Percentiles rank a stretch among this genome's conserved stretches.
phyloP scores from a whole-genome alignment of 305 asterid species.

The Fraxinus sp. region DNA sequence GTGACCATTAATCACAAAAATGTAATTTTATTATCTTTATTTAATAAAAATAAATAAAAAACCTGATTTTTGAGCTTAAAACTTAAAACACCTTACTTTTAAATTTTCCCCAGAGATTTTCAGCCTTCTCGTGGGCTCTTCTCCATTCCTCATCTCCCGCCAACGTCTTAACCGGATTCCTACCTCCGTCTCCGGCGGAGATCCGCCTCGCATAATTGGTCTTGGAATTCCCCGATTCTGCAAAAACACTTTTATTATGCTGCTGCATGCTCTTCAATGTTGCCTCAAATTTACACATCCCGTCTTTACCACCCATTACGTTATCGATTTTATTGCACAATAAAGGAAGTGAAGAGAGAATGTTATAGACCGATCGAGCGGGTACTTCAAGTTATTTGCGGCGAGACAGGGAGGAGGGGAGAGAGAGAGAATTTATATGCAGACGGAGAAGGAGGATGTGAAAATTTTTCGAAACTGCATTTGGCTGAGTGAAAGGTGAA shows the following conservation, averaged over 20 bases:
- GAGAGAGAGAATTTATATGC: background rate
- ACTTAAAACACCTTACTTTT: no score
- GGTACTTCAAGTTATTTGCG: background rate
- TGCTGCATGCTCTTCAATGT: background rate
- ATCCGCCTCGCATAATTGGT: background rate
- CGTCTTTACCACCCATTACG: background rate
- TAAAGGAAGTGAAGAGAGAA: background rate
- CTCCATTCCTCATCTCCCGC: background rate
- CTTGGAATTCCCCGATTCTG: background rate
- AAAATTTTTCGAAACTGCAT: background rate
- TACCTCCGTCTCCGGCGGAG: background rate
- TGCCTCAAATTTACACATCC: background rate
- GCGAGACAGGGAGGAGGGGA: background rate
- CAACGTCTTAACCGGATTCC: background rate
- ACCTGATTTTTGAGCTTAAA: no score
- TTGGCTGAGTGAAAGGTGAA: background rate
- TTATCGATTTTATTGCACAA: background rate
- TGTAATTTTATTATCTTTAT: no score
- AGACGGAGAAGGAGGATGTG: background rate
- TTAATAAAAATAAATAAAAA: no score
- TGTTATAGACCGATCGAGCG: background rate
- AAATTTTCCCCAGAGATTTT: no score
- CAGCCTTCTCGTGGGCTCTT: background rate
- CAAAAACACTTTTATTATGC: background rate
- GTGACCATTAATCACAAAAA: no score